Evolutionary conservation across 73 alveolate species (phyloP), one percentile per base, ranked within the genome.

Genomic region (Stentor roeselii): DNA sequence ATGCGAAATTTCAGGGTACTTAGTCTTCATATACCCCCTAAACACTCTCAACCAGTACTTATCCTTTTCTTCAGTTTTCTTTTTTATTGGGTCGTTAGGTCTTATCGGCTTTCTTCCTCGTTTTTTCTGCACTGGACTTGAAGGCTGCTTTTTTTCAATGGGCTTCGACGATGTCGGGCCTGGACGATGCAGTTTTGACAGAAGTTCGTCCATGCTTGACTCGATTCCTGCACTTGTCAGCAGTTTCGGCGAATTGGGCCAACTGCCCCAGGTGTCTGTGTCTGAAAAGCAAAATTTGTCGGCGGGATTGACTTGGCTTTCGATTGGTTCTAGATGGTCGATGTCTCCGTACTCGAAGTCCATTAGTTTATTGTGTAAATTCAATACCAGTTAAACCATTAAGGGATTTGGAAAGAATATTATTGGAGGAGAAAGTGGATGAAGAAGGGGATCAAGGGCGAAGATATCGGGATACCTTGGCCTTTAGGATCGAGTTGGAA

Each of bases 31-130:
- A 2, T 67, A 32, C 21, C 41, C 80, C 34, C 80, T 36, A 2
- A 67, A 67, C 21, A 27, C 80, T 2, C 80, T 67, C 41, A 67
- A 32, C 80, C 80, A 67, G 37, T 67, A 67, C 37, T 67, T 67
- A 32, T 67, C 80, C 34, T 67, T 67, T 67, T 67, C 80, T 67
- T 67, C 80, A 67, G 80, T 67, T 67, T 67, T 67, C 2, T 67
- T 67, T 40, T 67, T 67, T 36, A 67, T 67, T 67, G 80, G 80
- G 80, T 67, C 80, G 42, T 67, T 21, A 27, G 80, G 80, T 1
- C 80, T 36, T 27, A 67, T 21, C 21, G 80, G 80, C 41, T 32
- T 67, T 67, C 80, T n/a, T n/a, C 80, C 80, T 67, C 80, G 21
- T 67, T 67, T 67, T 40, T 67, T 67, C 34, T 67, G n/a, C 1